Evolutionary conservation across 1,284 basidiomycete genomes (phyloP).

Genomic region (Ustilago cynodontis): DNA sequence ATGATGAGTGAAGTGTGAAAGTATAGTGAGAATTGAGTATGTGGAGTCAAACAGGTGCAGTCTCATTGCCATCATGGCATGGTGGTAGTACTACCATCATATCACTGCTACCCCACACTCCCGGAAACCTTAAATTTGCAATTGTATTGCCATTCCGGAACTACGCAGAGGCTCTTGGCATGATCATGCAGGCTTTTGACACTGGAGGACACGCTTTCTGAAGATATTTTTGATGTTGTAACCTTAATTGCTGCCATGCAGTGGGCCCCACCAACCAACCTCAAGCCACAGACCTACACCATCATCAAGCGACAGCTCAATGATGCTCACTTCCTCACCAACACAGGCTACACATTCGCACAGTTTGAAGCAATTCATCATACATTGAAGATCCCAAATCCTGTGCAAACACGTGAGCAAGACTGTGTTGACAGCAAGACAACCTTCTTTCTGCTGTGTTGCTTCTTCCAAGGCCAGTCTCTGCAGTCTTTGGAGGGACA

Average conservation of each 20-base stretch:
- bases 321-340: neutral
- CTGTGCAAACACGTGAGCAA: neutral
- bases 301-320: constrained; percentile 1
- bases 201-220: neutral
- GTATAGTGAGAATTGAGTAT: neutral
- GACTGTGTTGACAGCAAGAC: constrained; percentile 18
- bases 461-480: neutral
- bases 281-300: neutral
- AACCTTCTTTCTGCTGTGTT: constrained; percentile 6
- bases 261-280: neutral
- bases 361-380: constrained; percentile 8
- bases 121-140: neutral
- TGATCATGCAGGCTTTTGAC: constrained; percentile 1
- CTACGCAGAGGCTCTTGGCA: neutral
- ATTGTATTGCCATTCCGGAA: neutral
- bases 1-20: constrained; percentile 2
- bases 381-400: constrained; percentile 3
- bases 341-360: neutral
- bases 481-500: neutral
- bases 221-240: neutral
- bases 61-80: neutral
- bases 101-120: neutral
- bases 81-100: constrained; percentile 6
- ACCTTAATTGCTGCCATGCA: neutral
- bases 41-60: too few species aligned